A percentile compares a stretch with the other conserved stretches of the same genome.
Evolutionary conservation across 148 eudicot species (phyloP).

Genomic region (Dysphania ambrosioides): DNA sequence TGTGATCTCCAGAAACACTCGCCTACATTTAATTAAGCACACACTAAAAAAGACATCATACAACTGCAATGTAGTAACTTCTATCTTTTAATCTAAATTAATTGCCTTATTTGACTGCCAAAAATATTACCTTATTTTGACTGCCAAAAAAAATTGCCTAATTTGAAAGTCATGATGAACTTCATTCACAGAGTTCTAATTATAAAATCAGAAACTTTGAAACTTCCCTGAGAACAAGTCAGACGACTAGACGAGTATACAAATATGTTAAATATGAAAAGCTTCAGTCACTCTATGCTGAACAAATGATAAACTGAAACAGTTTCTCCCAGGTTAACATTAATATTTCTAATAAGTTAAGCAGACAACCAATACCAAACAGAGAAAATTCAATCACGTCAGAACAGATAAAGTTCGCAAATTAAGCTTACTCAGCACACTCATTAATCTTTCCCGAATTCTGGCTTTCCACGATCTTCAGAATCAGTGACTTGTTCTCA

Average conservation of each 20-base stretch:
- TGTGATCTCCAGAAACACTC: too few relatives aligned
- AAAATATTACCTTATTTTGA: too few relatives aligned
- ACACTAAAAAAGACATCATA: too few relatives aligned
- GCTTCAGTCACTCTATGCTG: not conserved
- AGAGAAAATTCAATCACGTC: not conserved
- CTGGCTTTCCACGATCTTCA: constrained; percentile 98
- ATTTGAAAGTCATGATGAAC: too few relatives aligned
- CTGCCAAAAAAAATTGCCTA: too few relatives aligned
- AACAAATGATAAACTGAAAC: too few relatives aligned
- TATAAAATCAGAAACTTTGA: too few relatives aligned
- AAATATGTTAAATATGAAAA: not conserved
- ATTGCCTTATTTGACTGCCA: too few relatives aligned
- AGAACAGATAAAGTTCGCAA: not conserved
- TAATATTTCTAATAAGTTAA: not conserved
- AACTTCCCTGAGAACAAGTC: not conserved
- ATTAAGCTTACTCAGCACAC: constrained; percentile 90
- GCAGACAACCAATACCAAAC: not conserved
- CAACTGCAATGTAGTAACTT: too few relatives aligned
- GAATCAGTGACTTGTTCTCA: constrained; percentile 94
- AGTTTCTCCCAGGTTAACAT: not conserved
- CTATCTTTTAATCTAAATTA: too few relatives aligned
- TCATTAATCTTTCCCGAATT: constrained; percentile 86
- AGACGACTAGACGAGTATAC: not conserved
- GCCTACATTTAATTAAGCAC: too few relatives aligned
- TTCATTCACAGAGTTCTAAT: not conserved